Evolutionary conservation across 441 rosid species (phyloP).

Genomic region (Gossypium lobatum): DNA sequence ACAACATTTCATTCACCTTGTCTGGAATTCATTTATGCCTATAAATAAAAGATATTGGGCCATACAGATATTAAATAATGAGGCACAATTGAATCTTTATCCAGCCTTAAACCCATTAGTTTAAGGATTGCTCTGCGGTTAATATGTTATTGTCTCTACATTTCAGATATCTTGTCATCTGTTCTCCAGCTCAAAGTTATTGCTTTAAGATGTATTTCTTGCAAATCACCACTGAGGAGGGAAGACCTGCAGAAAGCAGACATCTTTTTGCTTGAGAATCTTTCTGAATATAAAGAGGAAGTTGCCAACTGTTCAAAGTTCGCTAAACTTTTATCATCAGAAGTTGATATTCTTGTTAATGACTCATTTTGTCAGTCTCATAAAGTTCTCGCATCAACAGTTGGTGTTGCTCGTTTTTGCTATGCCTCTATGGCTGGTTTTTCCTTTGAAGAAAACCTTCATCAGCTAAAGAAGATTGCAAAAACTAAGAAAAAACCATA

Average conservation of each 20-base stretch:
- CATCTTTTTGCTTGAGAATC: conserved; percentile 50
- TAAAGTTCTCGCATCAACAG: conserved; percentile 65
- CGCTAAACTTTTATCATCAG: conserved; percentile 41
- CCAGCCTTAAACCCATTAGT: background rate
- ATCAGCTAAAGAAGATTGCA: conserved; percentile 33
- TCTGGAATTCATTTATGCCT: background rate
- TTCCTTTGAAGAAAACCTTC: conserved; percentile 50
- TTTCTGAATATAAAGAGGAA: conserved; percentile 53
- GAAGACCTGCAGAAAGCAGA: conserved; percentile 31
- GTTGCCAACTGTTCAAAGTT: conserved; percentile 49
- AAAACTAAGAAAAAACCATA: conserved; percentile 39
- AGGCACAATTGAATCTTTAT: background rate
- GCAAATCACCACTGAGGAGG: conserved; percentile 22
- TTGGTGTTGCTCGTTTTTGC: conserved; percentile 52
- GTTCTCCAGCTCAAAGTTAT: conserved; percentile 42
- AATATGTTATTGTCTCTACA: conserved; percentile 13
- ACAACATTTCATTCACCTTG: background rate
- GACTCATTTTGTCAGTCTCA: conserved; percentile 60
- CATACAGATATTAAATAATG: background rate
- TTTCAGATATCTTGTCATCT: conserved; percentile 47
- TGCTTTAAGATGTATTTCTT: conserved; percentile 24
- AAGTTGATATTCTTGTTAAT: conserved; percentile 65
- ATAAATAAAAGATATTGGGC: background rate
- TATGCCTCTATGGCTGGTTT: conserved; percentile 54
- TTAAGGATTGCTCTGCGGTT: conserved; percentile 5